Evolutionary conservation across 352 stramenopile genomes (phyloP).

Genomic region (Pythium dissimile): DNA sequence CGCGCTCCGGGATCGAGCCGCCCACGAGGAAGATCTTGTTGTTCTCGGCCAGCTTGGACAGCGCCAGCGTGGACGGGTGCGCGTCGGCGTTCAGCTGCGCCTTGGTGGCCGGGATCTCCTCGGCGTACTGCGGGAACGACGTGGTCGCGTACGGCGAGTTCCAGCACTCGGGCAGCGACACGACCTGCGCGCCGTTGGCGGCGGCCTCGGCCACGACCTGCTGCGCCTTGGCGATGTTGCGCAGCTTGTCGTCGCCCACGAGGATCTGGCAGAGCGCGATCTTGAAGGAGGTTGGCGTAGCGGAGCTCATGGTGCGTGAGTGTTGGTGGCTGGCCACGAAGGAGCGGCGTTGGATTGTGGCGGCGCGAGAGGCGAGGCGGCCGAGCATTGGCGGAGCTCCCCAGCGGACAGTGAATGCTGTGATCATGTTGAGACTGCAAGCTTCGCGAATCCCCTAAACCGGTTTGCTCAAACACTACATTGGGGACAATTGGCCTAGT

Average conservation of each 20-base stretch:
- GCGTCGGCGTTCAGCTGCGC: conserved; percentile 45
- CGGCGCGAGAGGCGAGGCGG: conserved; percentile 17
- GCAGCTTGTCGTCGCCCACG: conserved; percentile 83
- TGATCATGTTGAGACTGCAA: not conserved
- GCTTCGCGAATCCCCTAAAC: conserved; percentile 5
- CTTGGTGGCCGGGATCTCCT: conserved; percentile 88
- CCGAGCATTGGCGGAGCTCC: conserved; percentile 21
- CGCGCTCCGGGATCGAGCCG: conserved; percentile 94
- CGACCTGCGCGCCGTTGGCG: conserved; percentile 78
- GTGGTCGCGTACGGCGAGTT: conserved; percentile 97
- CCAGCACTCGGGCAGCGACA: conserved; percentile 94
- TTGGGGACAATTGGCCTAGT: conserved; percentile 9
- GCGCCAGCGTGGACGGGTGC: conserved; percentile 84
- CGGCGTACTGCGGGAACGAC: conserved; percentile 97
- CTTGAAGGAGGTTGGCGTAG: conserved; percentile 60
- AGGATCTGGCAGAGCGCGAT: conserved; percentile 96
- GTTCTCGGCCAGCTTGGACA: conserved; percentile 89
- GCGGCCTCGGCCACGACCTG: conserved; percentile 64
- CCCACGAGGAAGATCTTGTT: conserved; percentile 95
- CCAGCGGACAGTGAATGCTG: too few species aligned
- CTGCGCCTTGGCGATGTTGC: conserved; percentile 80
- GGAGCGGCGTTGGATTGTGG: conserved; percentile 19
- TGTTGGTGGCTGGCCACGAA: conserved; percentile 12
- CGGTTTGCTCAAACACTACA: conserved; percentile 27
- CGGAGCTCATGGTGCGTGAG: conserved; percentile 13